Conservation (phyloP, 2,329 filamentous ascomycete genomes). For the Alternaria sp. region DNA sequence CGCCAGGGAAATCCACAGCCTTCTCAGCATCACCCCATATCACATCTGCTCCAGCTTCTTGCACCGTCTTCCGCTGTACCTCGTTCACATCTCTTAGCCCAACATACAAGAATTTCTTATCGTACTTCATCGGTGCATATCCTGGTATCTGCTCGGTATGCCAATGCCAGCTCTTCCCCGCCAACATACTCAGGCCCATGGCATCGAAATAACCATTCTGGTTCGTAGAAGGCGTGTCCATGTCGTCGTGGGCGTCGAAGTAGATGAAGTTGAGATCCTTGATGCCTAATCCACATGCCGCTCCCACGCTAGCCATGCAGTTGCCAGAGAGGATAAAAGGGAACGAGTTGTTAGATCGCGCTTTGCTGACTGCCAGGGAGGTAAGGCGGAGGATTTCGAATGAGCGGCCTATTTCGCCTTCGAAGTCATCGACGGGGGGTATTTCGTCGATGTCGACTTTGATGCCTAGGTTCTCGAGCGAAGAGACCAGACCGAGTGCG, state of each 20-base stretch:
- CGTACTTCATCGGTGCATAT: conserved; percentile 23
- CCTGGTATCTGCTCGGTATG: conserved; percentile 47
- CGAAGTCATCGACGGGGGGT: background rate
- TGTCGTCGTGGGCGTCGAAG: conserved; percentile 58
- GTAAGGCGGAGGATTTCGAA: background rate
- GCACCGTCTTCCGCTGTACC: background rate
- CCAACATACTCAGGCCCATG: conserved; percentile 51
- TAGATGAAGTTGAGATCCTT: conserved; percentile 49
- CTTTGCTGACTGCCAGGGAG: background rate
- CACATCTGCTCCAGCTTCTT: background rate
- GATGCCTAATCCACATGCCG: conserved; percentile 47
- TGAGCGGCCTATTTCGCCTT: background rate
- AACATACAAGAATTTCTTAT: conserved; percentile 5
- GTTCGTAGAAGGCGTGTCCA: conserved; percentile 49
- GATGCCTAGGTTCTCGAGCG: conserved; percentile 33
- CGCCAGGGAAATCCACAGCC: background rate
- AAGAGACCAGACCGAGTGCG: conserved; percentile 36
- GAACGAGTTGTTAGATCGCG: conserved; percentile 28
- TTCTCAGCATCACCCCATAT: conserved; percentile 2
- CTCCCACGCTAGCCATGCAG: conserved; percentile 50
- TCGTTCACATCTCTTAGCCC: background rate
- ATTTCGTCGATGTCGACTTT: background rate
- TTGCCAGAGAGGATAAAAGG: conserved; percentile 54
- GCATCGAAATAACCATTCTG: conserved; percentile 52
- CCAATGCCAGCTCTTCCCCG: conserved; percentile 45